These are phyloP conservation scores for Neofusicoccum parvum DNA, from an alignment of 2,329 filamentous ascomycete genomes.

Conservation along the genomic window DNA sequence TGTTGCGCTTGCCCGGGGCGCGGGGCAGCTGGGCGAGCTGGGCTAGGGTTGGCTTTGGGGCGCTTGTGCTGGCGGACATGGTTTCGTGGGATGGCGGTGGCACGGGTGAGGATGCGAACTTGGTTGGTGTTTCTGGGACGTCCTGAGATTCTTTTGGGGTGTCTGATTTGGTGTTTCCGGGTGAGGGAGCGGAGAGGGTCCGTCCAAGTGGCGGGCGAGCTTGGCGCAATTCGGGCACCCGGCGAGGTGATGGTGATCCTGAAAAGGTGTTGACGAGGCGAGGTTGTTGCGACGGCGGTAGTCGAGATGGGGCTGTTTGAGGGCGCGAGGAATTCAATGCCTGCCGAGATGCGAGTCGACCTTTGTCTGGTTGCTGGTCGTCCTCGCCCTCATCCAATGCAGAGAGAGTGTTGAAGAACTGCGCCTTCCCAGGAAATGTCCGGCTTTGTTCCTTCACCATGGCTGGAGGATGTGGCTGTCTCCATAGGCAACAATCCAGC, in stretches of 20 bases:
- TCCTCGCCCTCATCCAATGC: slow-evolving; percentile 25
- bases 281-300: background rate
- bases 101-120: background rate
- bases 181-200: background rate
- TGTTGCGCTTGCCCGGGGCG: slow-evolving; percentile 34
- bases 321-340: slow-evolving; percentile 17
- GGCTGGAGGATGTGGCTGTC: background rate
- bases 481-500: background rate
- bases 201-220: background rate
- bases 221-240: background rate
- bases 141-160: background rate
- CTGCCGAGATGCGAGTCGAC: slow-evolving; percentile 25
- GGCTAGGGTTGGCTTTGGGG: background rate
- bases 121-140: background rate
- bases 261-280: background rate
- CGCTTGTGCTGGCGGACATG: background rate
- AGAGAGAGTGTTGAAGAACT: slow-evolving; percentile 27
- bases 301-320: too few species aligned
- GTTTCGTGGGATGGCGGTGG: background rate
- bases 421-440: slow-evolving; percentile 24
- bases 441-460: background rate
- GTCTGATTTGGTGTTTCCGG: background rate
- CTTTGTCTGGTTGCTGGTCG: slow-evolving; percentile 28
- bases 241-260: background rate
- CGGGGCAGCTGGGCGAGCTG: slow-evolving; percentile 28